These are phyloP conservation scores for Hypsizygus marmoreus DNA, from an alignment of 768 basidiomycete genomes.

Conservation along the genomic window DNA sequence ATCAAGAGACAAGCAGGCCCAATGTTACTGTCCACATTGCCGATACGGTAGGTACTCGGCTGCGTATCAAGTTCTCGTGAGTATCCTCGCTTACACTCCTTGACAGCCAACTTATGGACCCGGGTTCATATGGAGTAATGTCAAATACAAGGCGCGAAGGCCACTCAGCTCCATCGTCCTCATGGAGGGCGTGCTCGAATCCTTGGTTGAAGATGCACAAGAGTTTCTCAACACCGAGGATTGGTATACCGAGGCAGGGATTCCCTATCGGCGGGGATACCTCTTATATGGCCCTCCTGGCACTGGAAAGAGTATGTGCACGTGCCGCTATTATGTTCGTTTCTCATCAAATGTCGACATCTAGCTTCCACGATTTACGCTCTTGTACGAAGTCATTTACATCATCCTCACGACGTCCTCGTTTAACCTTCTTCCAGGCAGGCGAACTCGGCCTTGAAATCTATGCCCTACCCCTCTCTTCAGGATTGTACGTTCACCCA, in stretches of 20 bases:
- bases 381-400: slow-evolving; percentile 30
- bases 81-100: not conserved
- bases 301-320: slow-evolving; percentile 57
- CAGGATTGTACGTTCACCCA: slow-evolving; percentile 40
- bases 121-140: slow-evolving; percentile 37
- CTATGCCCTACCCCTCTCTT: slow-evolving; percentile 59
- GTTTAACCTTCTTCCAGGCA: slow-evolving; percentile 33
- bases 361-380: slow-evolving; percentile 57
- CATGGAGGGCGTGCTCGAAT: slow-evolving; percentile 45
- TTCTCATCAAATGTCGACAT: slow-evolving; percentile 36
- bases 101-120: slow-evolving; percentile 35
- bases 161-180: slow-evolving; percentile 53
- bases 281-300: slow-evolving; percentile 60
- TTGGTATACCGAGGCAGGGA: slow-evolving; percentile 61
- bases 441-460: slow-evolving; percentile 84
- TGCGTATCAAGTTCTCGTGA: too few relatives aligned
- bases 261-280: slow-evolving; percentile 60
- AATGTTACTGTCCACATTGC: slow-evolving; percentile 32
- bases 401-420: slow-evolving; percentile 4
- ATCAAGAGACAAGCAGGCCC: slow-evolving; percentile 30
- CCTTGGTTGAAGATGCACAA: slow-evolving; percentile 48
- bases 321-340: slow-evolving; percentile 2
- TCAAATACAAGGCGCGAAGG: slow-evolving; percentile 45
- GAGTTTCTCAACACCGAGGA: slow-evolving; percentile 55
- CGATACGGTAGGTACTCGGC: slow-evolving; percentile 24